Percentiles rank a stretch among this genome's conserved stretches.
These are phyloP conservation scores for Amoeboaphelidium protococcarum DNA, from an alignment of 371 early-diverging fungal species.

Conservation along the genomic window DNA sequence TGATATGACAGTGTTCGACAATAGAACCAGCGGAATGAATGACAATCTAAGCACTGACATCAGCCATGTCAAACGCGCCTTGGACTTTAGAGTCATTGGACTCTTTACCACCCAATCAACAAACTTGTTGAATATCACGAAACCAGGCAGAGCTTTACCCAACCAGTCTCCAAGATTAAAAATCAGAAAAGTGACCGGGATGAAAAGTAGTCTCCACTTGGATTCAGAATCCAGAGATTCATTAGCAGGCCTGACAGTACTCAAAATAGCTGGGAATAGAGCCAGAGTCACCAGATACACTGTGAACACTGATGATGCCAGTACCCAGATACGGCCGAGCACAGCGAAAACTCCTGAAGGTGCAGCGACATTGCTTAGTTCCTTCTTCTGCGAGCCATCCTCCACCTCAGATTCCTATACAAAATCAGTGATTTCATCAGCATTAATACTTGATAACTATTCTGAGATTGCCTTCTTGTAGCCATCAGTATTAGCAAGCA, in stretches of 20 bases:
- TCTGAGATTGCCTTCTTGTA: not conserved
- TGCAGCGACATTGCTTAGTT: not conserved
- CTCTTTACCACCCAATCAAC: not conserved
- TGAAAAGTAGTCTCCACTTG: constrained; percentile 16
- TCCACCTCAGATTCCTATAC: not conserved
- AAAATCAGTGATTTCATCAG: constrained; percentile 1
- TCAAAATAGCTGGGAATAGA: constrained; percentile 46
- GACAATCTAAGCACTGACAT: constrained; percentile 20
- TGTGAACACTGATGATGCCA: constrained; percentile 23
- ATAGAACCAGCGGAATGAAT: constrained; percentile 37
- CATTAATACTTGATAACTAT: not conserved
- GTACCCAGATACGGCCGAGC: constrained; percentile 12
- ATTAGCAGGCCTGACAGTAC: constrained; percentile 26
- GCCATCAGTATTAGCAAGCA: too few species aligned
- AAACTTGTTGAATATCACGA: constrained; percentile 1
- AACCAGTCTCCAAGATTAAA: constrained; percentile 49
- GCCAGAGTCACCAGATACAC: constrained; percentile 36
- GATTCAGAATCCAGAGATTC: not conserved
- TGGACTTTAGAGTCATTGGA: constrained; percentile 11
- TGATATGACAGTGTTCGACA: constrained; percentile 32
- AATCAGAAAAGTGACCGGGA: constrained; percentile 39
- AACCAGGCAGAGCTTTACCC: constrained; percentile 23
- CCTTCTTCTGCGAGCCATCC: not conserved
- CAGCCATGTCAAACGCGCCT: constrained; percentile 14
- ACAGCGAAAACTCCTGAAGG: constrained; percentile 1